Evolutionary conservation across 768 basidiomycete species (phyloP).

Genomic region (Calocybe indica): DNA sequence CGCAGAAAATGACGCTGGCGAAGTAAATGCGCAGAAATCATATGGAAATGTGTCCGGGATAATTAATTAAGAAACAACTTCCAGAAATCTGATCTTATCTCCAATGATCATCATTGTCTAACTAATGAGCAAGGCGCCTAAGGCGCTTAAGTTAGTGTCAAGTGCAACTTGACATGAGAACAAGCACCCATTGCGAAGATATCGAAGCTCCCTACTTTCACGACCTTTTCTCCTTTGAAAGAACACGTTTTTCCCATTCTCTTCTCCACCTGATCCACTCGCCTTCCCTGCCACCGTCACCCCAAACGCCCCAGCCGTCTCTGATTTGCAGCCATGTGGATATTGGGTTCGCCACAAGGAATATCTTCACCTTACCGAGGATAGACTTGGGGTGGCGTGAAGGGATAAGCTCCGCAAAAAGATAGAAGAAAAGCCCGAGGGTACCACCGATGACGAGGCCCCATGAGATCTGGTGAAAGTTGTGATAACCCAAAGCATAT

Average conservation of each 20-base stretch:
- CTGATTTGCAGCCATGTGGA: slow-evolving; percentile 63
- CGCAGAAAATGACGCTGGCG: neutral
- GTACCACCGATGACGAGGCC: slow-evolving; percentile 59
- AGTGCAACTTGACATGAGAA: no score
- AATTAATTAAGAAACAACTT: no score
- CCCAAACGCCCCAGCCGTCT: slow-evolving; percentile 80
- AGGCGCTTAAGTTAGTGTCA: no score
- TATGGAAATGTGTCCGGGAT: no score
- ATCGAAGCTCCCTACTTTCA: slow-evolving; percentile 8
- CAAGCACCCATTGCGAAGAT: no score
- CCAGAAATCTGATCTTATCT: no score
- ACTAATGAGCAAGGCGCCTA: no score
- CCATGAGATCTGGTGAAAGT: slow-evolving; percentile 67
- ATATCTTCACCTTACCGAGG: slow-evolving; percentile 42
- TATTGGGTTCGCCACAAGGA: slow-evolving; percentile 50
- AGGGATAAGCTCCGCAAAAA: slow-evolving; percentile 54
- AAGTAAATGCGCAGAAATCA: no score
- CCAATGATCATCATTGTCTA: no score
- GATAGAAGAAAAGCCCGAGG: slow-evolving; percentile 51
- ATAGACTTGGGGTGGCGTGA: slow-evolving; percentile 42
- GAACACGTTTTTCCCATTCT: slow-evolving; percentile 41
- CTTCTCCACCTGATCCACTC: slow-evolving; percentile 67
- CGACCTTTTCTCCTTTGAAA: slow-evolving; percentile 13
- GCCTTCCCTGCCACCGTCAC: slow-evolving; percentile 67
- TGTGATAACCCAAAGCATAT: slow-evolving; percentile 70